Conservation (phyloP, 176 grass and related monocot species). For the Zea luxurians region DNA sequence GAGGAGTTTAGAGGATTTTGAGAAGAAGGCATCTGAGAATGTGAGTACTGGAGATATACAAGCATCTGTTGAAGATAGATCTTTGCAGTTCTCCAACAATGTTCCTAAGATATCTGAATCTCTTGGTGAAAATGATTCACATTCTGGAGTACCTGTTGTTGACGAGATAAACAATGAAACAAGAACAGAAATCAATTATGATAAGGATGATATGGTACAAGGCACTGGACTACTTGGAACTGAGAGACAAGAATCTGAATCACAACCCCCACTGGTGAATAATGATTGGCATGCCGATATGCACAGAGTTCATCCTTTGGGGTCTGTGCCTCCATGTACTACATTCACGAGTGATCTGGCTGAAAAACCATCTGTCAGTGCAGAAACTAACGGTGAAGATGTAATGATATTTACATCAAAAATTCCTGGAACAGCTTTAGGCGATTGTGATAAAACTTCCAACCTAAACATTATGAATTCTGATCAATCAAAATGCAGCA, state of each 20-base stretch:
- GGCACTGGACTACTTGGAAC: constrained; percentile 29
- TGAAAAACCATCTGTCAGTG: constrained; percentile 32
- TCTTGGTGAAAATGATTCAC: constrained; percentile 11
- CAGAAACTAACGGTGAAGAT: constrained; percentile 38
- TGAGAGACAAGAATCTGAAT: constrained; percentile 36
- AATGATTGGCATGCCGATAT: constrained; percentile 19
- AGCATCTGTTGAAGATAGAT: constrained; percentile 32
- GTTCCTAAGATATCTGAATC: constrained; percentile 20
- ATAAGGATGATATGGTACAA: constrained; percentile 38
- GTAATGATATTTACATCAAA: constrained; percentile 4
- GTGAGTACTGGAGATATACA: constrained; percentile 29
- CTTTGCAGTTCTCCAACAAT: constrained; percentile 34
- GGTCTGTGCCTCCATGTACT: constrained; percentile 31
- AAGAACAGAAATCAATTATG: constrained; percentile 31
- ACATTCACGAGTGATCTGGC: constrained; percentile 33
- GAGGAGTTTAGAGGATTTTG: constrained; percentile 74
- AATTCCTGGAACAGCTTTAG: constrained; percentile 12
- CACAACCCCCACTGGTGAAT: constrained; percentile 30
- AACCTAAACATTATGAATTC: constrained; percentile 22
- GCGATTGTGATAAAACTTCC: not conserved
- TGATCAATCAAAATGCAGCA: constrained; percentile 44
- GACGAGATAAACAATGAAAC: constrained; percentile 27
- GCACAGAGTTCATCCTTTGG: not conserved
- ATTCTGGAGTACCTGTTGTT: constrained; percentile 17
- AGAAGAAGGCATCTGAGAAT: constrained; percentile 42